Evolutionary conservation across 495 filamentous ascomycete species (phyloP).

Genomic region (Amorphotheca resinae): DNA sequence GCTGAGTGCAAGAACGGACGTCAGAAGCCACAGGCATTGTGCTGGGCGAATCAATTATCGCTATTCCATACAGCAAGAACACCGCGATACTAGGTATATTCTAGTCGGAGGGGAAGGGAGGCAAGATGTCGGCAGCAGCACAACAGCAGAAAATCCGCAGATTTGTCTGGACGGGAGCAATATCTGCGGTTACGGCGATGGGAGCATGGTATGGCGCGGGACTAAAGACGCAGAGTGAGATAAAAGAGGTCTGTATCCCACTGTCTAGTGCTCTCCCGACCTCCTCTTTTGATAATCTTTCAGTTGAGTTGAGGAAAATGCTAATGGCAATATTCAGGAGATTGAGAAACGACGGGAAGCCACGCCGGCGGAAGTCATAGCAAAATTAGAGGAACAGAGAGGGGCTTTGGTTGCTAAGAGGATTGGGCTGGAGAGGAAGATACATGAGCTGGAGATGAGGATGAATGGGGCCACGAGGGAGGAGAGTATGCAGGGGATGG

Average conservation of each 20-base stretch:
- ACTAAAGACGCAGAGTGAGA: conserved; percentile 35
- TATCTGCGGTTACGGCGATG: conserved; percentile 36
- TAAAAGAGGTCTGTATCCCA: conserved; percentile 6
- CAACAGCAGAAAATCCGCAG: conserved; percentile 18
- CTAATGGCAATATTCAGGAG: conserved; percentile 18
- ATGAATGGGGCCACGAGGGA: conserved; percentile 15
- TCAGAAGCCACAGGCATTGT: no score
- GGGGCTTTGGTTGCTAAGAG: conserved; percentile 36
- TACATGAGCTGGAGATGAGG: conserved; percentile 36
- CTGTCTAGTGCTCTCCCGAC: neutral
- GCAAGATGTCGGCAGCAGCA: no score
- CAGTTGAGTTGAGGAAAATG: neutral
- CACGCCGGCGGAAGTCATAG: conserved; percentile 40
- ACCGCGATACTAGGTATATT: neutral
- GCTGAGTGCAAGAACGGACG: no score
- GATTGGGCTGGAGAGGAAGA: conserved; percentile 43
- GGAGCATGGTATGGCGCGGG: conserved; percentile 44
- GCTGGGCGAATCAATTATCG: no score
- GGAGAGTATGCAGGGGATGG: conserved; percentile 16
- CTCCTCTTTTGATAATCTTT: neutral
- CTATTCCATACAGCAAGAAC: neutral
- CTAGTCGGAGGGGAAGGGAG: no score
- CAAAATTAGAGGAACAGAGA: conserved; percentile 35
- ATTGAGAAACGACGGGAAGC: conserved; percentile 33
- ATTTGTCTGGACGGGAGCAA: conserved; percentile 34